Base-by-base conservation (phyloP, 2,329 filamentous ascomycete species). In the Exophiala phaeomuriformis region DNA sequence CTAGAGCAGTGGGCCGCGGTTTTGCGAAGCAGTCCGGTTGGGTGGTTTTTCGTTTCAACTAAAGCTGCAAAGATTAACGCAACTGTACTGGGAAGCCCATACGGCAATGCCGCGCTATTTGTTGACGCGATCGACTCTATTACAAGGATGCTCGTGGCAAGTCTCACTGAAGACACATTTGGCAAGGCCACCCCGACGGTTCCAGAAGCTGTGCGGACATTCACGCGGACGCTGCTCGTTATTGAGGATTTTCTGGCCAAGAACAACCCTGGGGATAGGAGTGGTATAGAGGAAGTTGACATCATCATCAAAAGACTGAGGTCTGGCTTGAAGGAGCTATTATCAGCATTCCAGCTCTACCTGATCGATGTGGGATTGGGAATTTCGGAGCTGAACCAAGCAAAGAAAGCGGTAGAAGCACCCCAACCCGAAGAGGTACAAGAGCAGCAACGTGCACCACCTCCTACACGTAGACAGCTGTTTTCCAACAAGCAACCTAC, bases 151-250 rank as follows among this genome's bases (percentile, higher is more conserved):
- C 80, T 87, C 0, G 78, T 88, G 3, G 79, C 80, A 57, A 91
- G 86, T 68, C 71, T 96, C 50, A 74, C 75, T 2, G 90, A 97
- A 68, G 91, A 97, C 67, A 78, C 79, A 44, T 93, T 83, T 65
- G 91, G 91, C 9, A 86, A 88, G 62, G 91, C 94, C n/a, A 85
- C 94, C 61, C 77, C 83, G 41, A 87, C 93, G 59, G 82, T 97
- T 1, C 81, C 86, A 1, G 72, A 72, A 46, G 84, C 95, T 52
- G 81, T 96, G 47, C 80, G 85, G 44, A 81, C 82, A 1, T 80
- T 94, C 56, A 90, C 88, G 5, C 66, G 67, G 42, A 82, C 86
- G 0, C 83, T 90, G 52, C 77, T 74, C 51, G 82, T 82, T 60
- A 72, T 95, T 2, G 85, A 95, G 64, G 71, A 67, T 1, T 89